Conservation (phyloP, 345 rosid genomes). For the Eucalyptus albens region DNA sequence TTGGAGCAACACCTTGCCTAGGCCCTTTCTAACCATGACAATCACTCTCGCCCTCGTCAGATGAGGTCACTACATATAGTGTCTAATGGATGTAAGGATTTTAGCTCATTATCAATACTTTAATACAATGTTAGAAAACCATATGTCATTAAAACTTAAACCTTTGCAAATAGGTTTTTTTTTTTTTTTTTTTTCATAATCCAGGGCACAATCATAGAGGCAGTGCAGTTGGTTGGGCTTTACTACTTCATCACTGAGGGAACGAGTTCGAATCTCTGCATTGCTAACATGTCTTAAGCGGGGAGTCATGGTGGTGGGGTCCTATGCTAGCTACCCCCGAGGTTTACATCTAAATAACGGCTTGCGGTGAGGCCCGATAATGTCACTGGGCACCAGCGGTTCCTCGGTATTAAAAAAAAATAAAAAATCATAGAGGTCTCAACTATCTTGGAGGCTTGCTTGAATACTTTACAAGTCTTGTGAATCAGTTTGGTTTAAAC, state of each 20-base stretch:
- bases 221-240: fast-evolving
- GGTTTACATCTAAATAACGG: no score
- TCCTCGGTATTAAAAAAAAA: fast-evolving
- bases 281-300: fast-evolving
- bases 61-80: not conserved
- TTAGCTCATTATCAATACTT: not conserved
- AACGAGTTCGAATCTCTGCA: fast-evolving
- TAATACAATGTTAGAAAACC: not conserved
- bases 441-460: not conserved
- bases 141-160: not conserved
- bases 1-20: no score
- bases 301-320: no score
- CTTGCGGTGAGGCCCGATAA: fast-evolving
- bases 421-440: not conserved
- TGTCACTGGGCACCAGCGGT: fast-evolving
- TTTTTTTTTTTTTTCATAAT: not conserved
- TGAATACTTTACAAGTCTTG: not conserved
- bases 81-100: not conserved
- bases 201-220: not conserved
- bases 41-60: no score
- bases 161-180: not conserved
- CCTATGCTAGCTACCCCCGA: fast-evolving
- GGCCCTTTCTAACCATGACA: no score
- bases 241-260: no score
- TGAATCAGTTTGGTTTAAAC: not conserved